Conservation (phyloP, 495 filamentous ascomycete species). For the Tuber melanosporum region DNA sequence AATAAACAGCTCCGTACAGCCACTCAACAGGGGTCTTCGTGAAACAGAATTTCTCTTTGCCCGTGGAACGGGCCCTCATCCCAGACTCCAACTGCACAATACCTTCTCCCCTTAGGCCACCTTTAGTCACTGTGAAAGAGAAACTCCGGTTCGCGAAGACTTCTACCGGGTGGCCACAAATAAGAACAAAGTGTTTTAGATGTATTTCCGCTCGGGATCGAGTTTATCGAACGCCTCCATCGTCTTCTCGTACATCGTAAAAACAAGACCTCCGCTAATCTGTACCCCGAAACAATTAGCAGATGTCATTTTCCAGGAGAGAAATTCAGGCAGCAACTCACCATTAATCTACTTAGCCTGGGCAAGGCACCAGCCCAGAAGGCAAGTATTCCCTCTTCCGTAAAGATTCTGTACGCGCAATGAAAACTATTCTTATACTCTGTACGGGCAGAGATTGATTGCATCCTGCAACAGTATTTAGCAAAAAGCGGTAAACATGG, state of each 20-base stretch:
- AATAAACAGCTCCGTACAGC: not conserved
- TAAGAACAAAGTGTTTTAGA: conserved; percentile 42
- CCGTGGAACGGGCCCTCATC: too few species aligned
- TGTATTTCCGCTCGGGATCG: conserved; percentile 79
- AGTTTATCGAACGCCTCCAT: conserved; percentile 77
- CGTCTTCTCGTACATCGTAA: conserved; percentile 98
- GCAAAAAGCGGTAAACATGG: not conserved
- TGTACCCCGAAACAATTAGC: conserved; percentile 17
- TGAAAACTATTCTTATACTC: conserved; percentile 84
- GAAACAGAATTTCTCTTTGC: not conserved
- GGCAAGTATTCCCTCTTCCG: conserved; percentile 79
- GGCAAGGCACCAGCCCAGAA: conserved; percentile 94
- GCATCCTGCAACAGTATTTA: conserved; percentile 59
- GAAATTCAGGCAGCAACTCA: not conserved
- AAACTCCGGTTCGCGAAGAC: not conserved
- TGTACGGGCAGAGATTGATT: conserved; percentile 79
- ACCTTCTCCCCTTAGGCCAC: not conserved
- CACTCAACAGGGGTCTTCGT: not conserved
- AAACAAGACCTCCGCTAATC: conserved; percentile 91
- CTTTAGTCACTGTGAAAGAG: not conserved
- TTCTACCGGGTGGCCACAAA: not conserved
- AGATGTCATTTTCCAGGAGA: not conserved
- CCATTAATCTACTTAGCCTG: conserved; percentile 69
- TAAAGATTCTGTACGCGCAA: conserved; percentile 76
- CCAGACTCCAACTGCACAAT: not conserved